phyloP scores from a whole-genome alignment of 768 basidiomycete species.

The Serendipita sp. region DNA sequence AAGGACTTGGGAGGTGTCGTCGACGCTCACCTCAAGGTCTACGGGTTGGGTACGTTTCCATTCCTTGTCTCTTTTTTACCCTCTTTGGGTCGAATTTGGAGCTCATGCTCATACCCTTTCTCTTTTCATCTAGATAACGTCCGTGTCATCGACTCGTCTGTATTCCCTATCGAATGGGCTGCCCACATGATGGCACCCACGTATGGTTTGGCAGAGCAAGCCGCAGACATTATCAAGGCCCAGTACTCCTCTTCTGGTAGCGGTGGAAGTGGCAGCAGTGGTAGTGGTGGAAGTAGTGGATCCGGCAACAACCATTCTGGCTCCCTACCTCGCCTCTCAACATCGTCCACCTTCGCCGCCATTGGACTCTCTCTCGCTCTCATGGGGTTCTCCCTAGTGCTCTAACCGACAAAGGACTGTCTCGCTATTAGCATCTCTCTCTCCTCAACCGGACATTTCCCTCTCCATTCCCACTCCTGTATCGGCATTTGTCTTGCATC shows the following conservation, averaged over 20 bases:
- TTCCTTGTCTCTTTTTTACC: neutral
- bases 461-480: neutral
- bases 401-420: neutral
- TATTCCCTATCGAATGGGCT: constrained; percentile 39
- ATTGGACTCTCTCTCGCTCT: neutral
- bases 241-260: constrained; percentile 15
- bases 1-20: constrained; percentile 40
- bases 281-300: neutral
- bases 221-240: constrained; percentile 27
- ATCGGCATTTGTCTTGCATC: neutral
- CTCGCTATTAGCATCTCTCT: neutral
- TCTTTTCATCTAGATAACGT: constrained; percentile 26
- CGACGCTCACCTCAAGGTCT: constrained; percentile 36
- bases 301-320: neutral
- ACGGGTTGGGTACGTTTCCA: constrained; percentile 26
- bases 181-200: constrained; percentile 26
- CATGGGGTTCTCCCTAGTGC: neutral
- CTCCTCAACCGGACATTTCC: neutral
- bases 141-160: constrained; percentile 40
- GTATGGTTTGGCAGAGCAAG: constrained; percentile 36
- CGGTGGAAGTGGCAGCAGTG: neutral
- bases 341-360: neutral
- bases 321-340: neutral
- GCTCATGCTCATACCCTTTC: neutral
- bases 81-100: neutral